Base-by-base conservation (phyloP, 495 filamentous ascomycete species). In the Venustampulla echinocandica region DNA sequence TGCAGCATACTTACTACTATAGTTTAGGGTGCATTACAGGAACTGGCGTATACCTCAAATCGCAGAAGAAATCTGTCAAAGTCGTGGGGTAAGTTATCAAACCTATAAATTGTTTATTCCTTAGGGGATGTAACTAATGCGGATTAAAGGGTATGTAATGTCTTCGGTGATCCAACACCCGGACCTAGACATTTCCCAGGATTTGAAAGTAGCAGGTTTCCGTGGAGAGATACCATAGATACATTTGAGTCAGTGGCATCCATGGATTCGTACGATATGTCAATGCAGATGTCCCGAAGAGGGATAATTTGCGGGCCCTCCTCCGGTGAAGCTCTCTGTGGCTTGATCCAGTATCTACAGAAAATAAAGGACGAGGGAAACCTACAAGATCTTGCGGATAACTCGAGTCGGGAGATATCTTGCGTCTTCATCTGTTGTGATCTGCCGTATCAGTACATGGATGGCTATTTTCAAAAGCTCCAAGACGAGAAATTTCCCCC, bases 391-490 rank as follows among this genome's bases (percentile, higher is more conserved):
- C 27, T 70, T 7, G 61, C 63, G 18, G 68, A 65, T 0, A 61
- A 66, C 20, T 39, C 37, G 7, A 65, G 64, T 1, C 44, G 56
- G 24, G 60, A 58, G 13, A 62, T 66, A 34, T 30, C 27, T 30
- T 70, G 64, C 37, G 70, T 73, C 7, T 73, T 75, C 54, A 50
- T 71, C 21, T 71, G 67, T 54, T 73, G 70, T 33, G 71, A 75
- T 50, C 52, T 75, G 35, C 70, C 70, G n/a, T 73, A 75, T 44
- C 70, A 74, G 54, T 71, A 74, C 37, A 63, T 74, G 18, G 58
- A 59, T 23, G 67, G 66, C 47, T 75, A 75, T 46, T 74, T 73
- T 45, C 46, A 64, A 36, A 70, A 66, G 40, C 56, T 73, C 0
- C 61, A 55, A 11, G 44, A 62, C 0, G 61, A 63, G 14, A 55